Conservation (phyloP, 2,329 filamentous ascomycete genomes). For the Colletotrichum nymphaeae region DNA sequence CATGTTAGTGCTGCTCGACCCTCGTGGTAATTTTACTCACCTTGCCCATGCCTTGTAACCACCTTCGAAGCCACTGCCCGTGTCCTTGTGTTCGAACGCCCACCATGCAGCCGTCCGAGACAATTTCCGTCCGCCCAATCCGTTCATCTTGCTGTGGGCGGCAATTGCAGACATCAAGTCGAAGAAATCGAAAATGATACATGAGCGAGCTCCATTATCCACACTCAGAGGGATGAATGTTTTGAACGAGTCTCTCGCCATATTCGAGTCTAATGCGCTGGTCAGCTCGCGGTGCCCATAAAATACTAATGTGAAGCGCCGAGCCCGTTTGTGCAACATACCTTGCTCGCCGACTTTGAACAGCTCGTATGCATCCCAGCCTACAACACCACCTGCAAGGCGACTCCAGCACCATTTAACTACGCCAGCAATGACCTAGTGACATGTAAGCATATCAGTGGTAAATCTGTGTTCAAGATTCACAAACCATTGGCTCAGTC, state of each 20-base stretch:
- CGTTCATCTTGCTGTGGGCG: slow-evolving; percentile 92
- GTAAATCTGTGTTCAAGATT: slow-evolving; percentile 1
- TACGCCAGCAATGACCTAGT: slow-evolving; percentile 89
- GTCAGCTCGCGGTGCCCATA: slow-evolving; percentile 8
- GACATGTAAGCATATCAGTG: slow-evolving; percentile 27
- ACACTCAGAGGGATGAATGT: slow-evolving; percentile 96
- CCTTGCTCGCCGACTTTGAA: slow-evolving; percentile 95
- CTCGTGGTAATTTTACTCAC: slow-evolving; percentile 58
- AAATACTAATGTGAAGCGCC: not conserved
- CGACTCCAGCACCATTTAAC: slow-evolving; percentile 99
- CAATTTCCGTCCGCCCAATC: slow-evolving; percentile 90
- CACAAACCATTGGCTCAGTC: slow-evolving; percentile 89
- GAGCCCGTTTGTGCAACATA: slow-evolving; percentile 52
- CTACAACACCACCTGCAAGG: slow-evolving; percentile 89
- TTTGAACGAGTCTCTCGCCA: slow-evolving; percentile 92
- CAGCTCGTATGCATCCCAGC: slow-evolving; percentile 96
- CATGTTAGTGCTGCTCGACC: slow-evolving; percentile 43
- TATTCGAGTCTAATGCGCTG: slow-evolving; percentile 77
- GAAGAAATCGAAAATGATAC: slow-evolving; percentile 97
- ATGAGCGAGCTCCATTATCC: slow-evolving; percentile 84
- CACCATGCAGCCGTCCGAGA: slow-evolving; percentile 98
- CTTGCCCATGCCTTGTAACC: slow-evolving; percentile 90
- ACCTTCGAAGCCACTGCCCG: slow-evolving; percentile 91
- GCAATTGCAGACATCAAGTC: slow-evolving; percentile 91
- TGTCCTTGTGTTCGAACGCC: slow-evolving; percentile 93